phyloP scores from a whole-genome alignment of 2,329 filamentous ascomycete genomes.

The Aureobasidium namibiae region DNA sequence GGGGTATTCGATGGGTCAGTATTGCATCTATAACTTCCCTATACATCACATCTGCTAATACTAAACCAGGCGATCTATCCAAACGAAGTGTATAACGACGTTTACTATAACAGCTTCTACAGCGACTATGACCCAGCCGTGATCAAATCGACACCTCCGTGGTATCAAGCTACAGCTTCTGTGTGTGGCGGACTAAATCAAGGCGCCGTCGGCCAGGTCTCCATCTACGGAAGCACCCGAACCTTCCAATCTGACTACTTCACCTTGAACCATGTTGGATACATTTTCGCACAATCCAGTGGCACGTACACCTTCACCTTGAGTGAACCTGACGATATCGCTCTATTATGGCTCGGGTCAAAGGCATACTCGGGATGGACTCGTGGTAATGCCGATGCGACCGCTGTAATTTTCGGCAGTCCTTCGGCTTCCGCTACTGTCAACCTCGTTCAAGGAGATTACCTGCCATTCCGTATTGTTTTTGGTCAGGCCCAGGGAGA shows the following conservation, averaged over 20 bases:
- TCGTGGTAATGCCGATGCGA: too few relatives aligned
- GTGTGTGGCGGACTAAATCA: too few relatives aligned
- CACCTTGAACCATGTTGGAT: conserved; percentile 18
- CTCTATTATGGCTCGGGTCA: conserved; percentile 18
- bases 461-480: conserved; percentile 3
- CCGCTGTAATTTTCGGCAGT: too few relatives aligned
- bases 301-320: conserved; percentile 20
- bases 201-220: neutral
- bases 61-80: too few relatives aligned
- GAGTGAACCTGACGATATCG: conserved; percentile 18
- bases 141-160: too few relatives aligned
- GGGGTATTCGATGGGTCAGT: too few relatives aligned
- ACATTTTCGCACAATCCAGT: conserved; percentile 12
- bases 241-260: neutral
- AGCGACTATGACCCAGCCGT: too few relatives aligned
- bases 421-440: neutral
- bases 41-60: too few relatives aligned
- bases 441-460: neutral
- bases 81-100: too few relatives aligned
- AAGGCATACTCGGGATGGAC: conserved; percentile 18
- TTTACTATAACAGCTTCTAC: too few relatives aligned
- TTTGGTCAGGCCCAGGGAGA: neutral
- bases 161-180: too few relatives aligned
- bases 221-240: neutral
- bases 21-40: too few relatives aligned